Conservation (phyloP, 139 green algal genomes). For the Yamagishiella unicocca region DNA sequence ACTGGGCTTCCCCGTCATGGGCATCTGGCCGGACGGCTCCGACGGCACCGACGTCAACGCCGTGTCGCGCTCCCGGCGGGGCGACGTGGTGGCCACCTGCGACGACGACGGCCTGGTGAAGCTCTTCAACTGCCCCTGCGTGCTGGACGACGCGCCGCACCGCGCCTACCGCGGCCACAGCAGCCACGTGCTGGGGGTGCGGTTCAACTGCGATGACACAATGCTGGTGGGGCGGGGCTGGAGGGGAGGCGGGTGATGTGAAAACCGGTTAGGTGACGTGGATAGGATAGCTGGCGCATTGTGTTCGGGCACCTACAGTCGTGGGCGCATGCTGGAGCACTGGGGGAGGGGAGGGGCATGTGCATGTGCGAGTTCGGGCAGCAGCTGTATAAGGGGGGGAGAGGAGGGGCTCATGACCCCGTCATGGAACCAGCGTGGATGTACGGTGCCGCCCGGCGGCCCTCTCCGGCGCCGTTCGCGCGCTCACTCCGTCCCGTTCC, state of each 20-base stretch:
- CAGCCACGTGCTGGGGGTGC: slow-evolving; percentile 77
- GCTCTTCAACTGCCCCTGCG: slow-evolving; percentile 82
- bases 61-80: slow-evolving; percentile 39
- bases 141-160: slow-evolving; percentile 77
- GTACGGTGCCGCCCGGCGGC: no score
- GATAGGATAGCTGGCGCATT: no score
- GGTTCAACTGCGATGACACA: slow-evolving; percentile 65
- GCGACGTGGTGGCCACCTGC: slow-evolving; percentile 49
- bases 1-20: slow-evolving; percentile 82
- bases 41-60: slow-evolving; percentile 71
- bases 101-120: slow-evolving; percentile 76
- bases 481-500: no score
- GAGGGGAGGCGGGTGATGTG: background rate
- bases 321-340: no score
- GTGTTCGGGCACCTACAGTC: no score
- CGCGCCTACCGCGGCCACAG: slow-evolving; percentile 77
- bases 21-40: slow-evolving; percentile 68
- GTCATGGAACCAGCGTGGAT: no score
- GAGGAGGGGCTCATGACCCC: no score
- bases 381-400: no score
- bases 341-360: no score
- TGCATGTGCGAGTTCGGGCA: no score
- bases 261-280: no score
- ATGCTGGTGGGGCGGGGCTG: background rate
- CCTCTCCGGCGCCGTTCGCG: no score